Conservation (phyloP, 2,329 filamentous ascomycete genomes). For the Aspergillus sp. region DNA sequence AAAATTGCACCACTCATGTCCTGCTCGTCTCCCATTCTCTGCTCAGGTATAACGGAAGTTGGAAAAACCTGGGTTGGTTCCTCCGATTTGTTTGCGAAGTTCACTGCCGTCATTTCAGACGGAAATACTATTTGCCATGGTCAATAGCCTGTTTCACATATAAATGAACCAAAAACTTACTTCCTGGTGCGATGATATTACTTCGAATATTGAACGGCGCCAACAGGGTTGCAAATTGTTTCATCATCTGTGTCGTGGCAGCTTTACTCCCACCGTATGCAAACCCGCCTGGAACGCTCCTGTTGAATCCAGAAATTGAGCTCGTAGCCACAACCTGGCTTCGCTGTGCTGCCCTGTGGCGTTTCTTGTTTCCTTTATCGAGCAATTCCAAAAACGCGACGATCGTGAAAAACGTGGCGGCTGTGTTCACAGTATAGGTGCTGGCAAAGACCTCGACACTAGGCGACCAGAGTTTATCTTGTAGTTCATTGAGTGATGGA, state of each 20-base stretch:
- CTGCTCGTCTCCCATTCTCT: too few species aligned
- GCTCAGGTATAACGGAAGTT: too few species aligned
- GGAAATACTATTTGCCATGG: too few species aligned
- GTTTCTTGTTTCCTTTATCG: background rate
- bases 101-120: too few species aligned
- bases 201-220: conserved; percentile 18
- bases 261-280: conserved; percentile 21
- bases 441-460: background rate
- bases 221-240: conserved; percentile 17
- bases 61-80: too few species aligned
- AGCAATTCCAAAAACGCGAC: background rate
- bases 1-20: too few species aligned
- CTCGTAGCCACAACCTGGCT: background rate
- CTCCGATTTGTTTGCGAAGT: too few species aligned
- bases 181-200: conserved; percentile 25
- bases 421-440: background rate
- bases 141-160: too few species aligned
- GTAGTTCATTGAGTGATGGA: background rate
- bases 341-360: background rate
- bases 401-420: background rate
- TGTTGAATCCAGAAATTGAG: background rate
- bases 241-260: conserved; percentile 21
- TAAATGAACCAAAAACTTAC: conserved; percentile 3
- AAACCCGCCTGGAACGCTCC: background rate
- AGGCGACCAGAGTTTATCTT: background rate